phyloP scores from a whole-genome alignment of 2,329 filamentous ascomycete genomes.

The Tolypocladium sp. region DNA sequence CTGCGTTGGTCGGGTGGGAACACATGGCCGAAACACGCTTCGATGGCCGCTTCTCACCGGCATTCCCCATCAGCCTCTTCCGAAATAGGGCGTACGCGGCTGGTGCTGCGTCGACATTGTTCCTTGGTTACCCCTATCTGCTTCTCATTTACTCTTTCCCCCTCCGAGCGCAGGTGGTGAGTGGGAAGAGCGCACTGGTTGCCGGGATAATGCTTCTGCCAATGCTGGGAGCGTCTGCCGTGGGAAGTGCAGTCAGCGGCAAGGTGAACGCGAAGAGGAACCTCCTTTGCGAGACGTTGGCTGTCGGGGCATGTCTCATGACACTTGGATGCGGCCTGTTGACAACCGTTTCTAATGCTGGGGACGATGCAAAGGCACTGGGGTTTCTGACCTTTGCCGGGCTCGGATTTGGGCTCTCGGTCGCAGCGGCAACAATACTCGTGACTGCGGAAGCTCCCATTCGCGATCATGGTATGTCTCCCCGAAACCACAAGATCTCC shows the following conservation, averaged over 20 bases:
- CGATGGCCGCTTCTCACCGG: conserved; percentile 21
- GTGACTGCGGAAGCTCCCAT: conserved; percentile 30
- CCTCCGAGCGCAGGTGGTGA: conserved; percentile 39
- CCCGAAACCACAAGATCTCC: not conserved
- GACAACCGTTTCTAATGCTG: conserved; percentile 20
- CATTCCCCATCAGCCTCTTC: conserved; percentile 39
- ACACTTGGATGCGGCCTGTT: conserved; percentile 37
- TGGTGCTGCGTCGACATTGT: conserved; percentile 32
- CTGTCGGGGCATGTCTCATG: conserved; percentile 32
- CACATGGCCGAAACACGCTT: conserved; percentile 13
- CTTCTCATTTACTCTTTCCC: conserved; percentile 40
- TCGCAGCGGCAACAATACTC: conserved; percentile 37
- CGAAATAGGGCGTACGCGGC: conserved; percentile 35
- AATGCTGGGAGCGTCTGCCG: conserved; percentile 38
- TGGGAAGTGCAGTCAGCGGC: conserved; percentile 34
- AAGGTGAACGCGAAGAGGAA: conserved; percentile 32
- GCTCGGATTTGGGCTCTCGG: conserved; percentile 40
- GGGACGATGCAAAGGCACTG: conserved; percentile 34
- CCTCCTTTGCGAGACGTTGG: conserved; percentile 32
- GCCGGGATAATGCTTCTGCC: conserved; percentile 44
- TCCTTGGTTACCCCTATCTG: conserved; percentile 41
- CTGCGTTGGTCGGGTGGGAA: conserved; percentile 18
- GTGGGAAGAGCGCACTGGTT: conserved; percentile 32
- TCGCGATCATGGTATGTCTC: conserved; percentile 33
- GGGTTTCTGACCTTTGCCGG: conserved; percentile 43